Conservation (phyloP, 1,284 basidiomycete genomes). For the Fomitopsis schrenkii region DNA sequence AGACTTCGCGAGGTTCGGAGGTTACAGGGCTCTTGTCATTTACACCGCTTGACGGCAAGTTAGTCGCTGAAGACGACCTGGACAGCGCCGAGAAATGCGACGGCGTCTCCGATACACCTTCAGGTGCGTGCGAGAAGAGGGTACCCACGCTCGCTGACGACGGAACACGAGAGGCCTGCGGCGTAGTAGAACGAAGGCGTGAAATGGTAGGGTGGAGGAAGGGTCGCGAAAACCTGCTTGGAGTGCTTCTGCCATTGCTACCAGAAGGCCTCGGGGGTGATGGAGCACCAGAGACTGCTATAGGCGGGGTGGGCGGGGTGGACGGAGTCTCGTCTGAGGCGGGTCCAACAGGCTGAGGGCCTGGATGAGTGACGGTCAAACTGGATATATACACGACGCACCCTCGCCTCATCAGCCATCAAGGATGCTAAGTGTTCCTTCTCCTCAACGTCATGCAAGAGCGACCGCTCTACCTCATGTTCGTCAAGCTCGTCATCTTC, state of each 20-base stretch:
- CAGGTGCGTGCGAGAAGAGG: conserved; percentile 38
- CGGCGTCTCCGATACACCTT: conserved; percentile 46
- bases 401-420: conserved; percentile 32
- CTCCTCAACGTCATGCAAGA: conserved; percentile 35
- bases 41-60: conserved; percentile 34
- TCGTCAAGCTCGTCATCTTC: conserved; percentile 46
- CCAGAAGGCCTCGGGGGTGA: conserved; percentile 35
- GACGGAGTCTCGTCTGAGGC: conserved; percentile 42
- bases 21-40: background rate
- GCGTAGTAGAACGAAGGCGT: conserved; percentile 69
- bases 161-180: conserved; percentile 45
- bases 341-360: conserved; percentile 31
- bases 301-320: conserved; percentile 41
- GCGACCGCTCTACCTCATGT: conserved; percentile 41
- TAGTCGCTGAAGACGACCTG: conserved; percentile 58
- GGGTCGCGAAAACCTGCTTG: conserved; percentile 38
- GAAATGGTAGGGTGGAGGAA: conserved; percentile 80
- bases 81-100: conserved; percentile 74
- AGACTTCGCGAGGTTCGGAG: conserved; percentile 46
- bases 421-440: conserved; percentile 30
- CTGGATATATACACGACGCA: conserved; percentile 29
- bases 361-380: conserved; percentile 10
- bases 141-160: conserved; percentile 46
- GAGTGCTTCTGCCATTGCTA: conserved; percentile 24
- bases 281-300: conserved; percentile 26